These are phyloP conservation scores for Dryas drummondii DNA, from an alignment of 306 rosid species.

Conservation along the genomic window DNA sequence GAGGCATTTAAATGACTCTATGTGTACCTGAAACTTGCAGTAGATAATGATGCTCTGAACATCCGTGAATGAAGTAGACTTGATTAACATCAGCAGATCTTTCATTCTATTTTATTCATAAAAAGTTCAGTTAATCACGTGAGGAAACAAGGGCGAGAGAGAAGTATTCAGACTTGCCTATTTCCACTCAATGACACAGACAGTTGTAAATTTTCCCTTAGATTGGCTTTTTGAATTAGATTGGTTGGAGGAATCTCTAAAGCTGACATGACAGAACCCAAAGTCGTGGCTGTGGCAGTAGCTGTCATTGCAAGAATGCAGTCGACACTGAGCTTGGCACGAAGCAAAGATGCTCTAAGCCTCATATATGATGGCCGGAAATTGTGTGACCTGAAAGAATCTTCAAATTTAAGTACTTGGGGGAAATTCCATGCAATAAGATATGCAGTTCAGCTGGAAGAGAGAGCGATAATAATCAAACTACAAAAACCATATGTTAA, in stretches of 20 bases:
- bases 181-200: conserved; percentile 65
- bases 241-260: conserved; percentile 68
- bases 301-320: conserved; percentile 96
- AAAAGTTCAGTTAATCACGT: conserved; percentile 18
- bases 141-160: conserved; percentile 11
- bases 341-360: conserved; percentile 82
- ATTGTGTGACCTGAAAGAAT: conserved; percentile 78
- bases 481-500: conserved; percentile 20
- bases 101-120: conserved; percentile 56
- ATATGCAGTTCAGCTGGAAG: conserved; percentile 21
- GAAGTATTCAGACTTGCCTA: conserved; percentile 56
- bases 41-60: conserved; percentile 82
- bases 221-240: conserved; percentile 60
- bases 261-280: conserved; percentile 75
- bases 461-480: conserved; percentile 9
- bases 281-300: conserved; percentile 81
- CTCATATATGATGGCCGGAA: conserved; percentile 92
- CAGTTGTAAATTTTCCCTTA: conserved; percentile 68
- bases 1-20: conserved; percentile 17
- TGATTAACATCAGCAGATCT: conserved; percentile 68
- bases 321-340: conserved; percentile 53
- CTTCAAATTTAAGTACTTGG: conserved; percentile 7
- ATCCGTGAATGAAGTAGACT: conserved; percentile 70
- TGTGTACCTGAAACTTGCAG: conserved; percentile 90
- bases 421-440: conserved; percentile 1